phyloP scores from a whole-genome alignment of 2,329 filamentous ascomycete genomes.

The Diaporthe sp. region DNA sequence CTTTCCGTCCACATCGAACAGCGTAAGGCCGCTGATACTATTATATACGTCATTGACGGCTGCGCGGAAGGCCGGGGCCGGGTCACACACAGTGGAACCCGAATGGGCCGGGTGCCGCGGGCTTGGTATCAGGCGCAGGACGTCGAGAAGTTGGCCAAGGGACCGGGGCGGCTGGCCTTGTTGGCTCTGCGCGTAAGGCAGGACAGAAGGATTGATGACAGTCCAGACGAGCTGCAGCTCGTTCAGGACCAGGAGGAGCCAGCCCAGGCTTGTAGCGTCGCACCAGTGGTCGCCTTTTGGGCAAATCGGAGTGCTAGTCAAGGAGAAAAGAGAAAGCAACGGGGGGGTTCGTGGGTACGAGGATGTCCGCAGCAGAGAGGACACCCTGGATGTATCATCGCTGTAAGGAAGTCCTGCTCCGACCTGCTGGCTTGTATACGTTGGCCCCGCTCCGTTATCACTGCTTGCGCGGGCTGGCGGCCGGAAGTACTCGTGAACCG shows the following conservation, averaged over 20 bases:
- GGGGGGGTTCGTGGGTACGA: not conserved
- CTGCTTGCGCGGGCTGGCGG: constrained; percentile 18
- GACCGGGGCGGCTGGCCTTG: constrained; percentile 47
- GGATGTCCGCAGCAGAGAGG: not conserved
- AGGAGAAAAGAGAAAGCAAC: constrained; percentile 37
- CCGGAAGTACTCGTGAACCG: constrained; percentile 58
- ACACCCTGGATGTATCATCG: not conserved
- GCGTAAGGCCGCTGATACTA: constrained; percentile 59
- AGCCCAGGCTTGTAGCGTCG: constrained; percentile 64
- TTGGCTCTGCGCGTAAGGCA: constrained; percentile 29
- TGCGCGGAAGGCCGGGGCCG: constrained; percentile 56
- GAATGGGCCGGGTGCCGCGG: constrained; percentile 52
- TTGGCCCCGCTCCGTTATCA: too few species aligned
- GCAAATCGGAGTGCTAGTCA: constrained; percentile 57
- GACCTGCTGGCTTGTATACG: not conserved
- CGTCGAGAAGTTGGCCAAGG: constrained; percentile 56
- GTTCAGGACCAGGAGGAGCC: constrained; percentile 62
- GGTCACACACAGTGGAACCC: constrained; percentile 59
- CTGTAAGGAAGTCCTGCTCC: not conserved
- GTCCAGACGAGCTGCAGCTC: constrained; percentile 57
- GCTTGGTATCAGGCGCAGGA: constrained; percentile 55
- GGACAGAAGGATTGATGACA: constrained; percentile 47
- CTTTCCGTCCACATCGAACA: constrained; percentile 59
- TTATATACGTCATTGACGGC: constrained; percentile 62
- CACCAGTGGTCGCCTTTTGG: constrained; percentile 61